Base-by-base conservation (phyloP, 257 asterid species). In the Perilla frutescens region DNA sequence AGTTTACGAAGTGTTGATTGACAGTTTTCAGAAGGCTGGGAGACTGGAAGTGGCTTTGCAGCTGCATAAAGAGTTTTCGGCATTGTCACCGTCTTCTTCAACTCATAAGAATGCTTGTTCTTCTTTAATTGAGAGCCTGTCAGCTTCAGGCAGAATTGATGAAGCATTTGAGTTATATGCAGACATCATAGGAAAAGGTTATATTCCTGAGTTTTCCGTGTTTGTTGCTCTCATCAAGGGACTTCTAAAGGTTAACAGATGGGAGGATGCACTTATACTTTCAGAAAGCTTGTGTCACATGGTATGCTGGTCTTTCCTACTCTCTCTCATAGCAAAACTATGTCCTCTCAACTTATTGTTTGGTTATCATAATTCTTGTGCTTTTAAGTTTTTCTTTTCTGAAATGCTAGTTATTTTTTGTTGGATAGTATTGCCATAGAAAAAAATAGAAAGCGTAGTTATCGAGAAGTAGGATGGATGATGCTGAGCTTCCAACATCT, bases 241-340 rank as follows among this genome's bases (percentile, higher is more conserved):
- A 57, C 91, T 93, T 82, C 29, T 85, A 66, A 84, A 80, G 71
- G 83, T 70, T 57, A 78, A 85, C 72, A 84, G 85, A 76, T 91
- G 96, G 91, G 96, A 83, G 68, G 88, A 88, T 66, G 97, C 96
- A 40, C 82, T 93, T 84, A 66, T 85, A 51, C 90, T 93, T 70
- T 87, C 91, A 4, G 85, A 89, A 78, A 84, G 92, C 81, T 83
- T 93, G 76, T 90, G 90, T 76, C 44, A 57, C 81, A 89, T 84
- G 97, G 96, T 87, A 76, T 76, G 81, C 64, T 53, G 26, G 65
- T 77, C 58, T 75, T 39, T 34, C 62, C 43, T 43, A 11, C 20
- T 10, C 43, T 66, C 51, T 75, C 53, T 47, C 3, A 45, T 39
- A 13, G 14, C 58, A 39, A n/a, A 5, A 50, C 14, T 66, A 43